phyloP scores from a whole-genome alignment of 2,329 filamentous ascomycete species.

The Microdochium nivale region DNA sequence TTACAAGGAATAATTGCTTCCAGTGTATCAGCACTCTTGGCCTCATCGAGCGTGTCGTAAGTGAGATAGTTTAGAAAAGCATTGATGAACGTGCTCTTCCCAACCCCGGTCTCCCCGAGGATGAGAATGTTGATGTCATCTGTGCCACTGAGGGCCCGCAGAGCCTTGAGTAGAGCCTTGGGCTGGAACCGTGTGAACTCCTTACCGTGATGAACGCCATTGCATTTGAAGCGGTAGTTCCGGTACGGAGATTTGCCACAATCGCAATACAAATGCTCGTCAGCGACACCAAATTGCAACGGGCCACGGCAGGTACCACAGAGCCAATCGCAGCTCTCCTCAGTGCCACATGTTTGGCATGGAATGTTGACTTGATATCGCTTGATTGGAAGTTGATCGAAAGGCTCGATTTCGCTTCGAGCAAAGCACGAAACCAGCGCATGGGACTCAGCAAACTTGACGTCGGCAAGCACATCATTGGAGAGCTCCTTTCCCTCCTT shows the following conservation, averaged over 20 bases:
- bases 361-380: neutral
- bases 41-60: constrained; percentile 27
- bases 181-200: neutral
- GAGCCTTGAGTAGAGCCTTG: neutral
- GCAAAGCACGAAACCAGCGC: neutral
- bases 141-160: constrained; percentile 12
- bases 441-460: neutral
- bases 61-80: constrained; percentile 36
- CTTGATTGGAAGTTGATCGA: neutral
- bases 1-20: constrained; percentile 29
- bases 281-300: neutral
- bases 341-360: neutral
- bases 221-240: neutral
- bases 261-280: neutral
- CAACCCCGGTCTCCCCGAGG: constrained; percentile 37
- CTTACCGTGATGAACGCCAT: constrained; percentile 2
- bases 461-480: neutral
- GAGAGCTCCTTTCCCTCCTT: neutral
- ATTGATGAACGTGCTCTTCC: constrained; percentile 41
- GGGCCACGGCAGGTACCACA: neutral
- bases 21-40: constrained; percentile 17
- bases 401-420: neutral
- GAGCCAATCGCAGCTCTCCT: neutral
- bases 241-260: neutral
- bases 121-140: constrained; percentile 33